Evolutionary conservation across 106 monocot genomes (phyloP).

Genomic region (Dendrobium nobile): DNA sequence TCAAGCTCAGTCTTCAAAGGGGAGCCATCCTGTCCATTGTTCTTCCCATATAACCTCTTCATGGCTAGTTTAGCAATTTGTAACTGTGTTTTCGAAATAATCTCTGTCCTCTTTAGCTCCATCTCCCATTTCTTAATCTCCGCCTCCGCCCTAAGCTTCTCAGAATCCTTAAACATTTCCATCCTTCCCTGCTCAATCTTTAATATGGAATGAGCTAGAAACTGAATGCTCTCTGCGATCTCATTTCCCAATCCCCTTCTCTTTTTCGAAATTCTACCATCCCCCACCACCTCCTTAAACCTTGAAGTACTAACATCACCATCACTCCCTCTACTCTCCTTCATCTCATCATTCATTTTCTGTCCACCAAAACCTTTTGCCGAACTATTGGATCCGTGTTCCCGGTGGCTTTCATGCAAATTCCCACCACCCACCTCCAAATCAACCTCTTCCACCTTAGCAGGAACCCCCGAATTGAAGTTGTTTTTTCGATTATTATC

Average conservation of each 20-base stretch:
- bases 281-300: background rate
- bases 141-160: constrained; percentile 50
- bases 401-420: constrained; percentile 15
- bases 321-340: constrained; percentile 11
- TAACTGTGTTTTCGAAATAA: constrained; percentile 64
- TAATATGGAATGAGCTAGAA: constrained; percentile 52
- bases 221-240: constrained; percentile 51
- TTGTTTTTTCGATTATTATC: background rate
- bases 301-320: constrained; percentile 19
- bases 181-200: constrained; percentile 60
- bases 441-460: constrained; percentile 19
- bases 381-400: constrained; percentile 40
- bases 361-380: background rate
- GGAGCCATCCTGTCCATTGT: constrained; percentile 13
- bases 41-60: constrained; percentile 16
- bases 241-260: constrained; percentile 19
- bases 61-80: constrained; percentile 59
- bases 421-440: constrained; percentile 13
- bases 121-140: constrained; percentile 66
- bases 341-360: constrained; percentile 14
- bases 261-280: constrained; percentile 18
- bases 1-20: constrained; percentile 19
- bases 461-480: constrained; percentile 3
- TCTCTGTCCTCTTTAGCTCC: constrained; percentile 72
- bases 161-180: constrained; percentile 56